Evolutionary conservation across 2,329 filamentous ascomycete genomes (phyloP).

Genomic region (Paecilomyces sp.): DNA sequence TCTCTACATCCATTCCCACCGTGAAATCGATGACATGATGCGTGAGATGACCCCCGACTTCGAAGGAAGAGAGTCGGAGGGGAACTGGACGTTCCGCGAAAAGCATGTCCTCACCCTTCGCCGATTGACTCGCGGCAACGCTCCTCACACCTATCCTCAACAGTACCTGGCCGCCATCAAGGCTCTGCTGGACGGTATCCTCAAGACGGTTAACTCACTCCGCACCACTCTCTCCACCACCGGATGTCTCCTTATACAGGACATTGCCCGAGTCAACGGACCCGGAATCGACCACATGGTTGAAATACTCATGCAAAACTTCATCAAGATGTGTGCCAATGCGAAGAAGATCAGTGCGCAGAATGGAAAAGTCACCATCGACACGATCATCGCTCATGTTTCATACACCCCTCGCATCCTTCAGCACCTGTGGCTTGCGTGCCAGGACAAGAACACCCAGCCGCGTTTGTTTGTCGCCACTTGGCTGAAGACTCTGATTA

Average conservation of each 20-base stretch:
- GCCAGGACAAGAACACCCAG: slow-evolving; percentile 89
- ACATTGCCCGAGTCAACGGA: slow-evolving; percentile 69
- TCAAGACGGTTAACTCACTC: slow-evolving; percentile 76
- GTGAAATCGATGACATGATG: slow-evolving; percentile 83
- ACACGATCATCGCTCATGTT: slow-evolving; percentile 69
- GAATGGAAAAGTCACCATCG: slow-evolving; percentile 73
- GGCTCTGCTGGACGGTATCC: slow-evolving; percentile 72
- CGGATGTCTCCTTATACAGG: slow-evolving; percentile 75
- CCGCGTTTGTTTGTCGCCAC: slow-evolving; percentile 69
- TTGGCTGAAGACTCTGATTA: slow-evolving; percentile 79
- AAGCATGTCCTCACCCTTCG: slow-evolving; percentile 71
- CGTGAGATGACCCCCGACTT: slow-evolving; percentile 74
- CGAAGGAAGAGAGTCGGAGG: slow-evolving; percentile 81
- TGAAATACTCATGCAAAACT: slow-evolving; percentile 78
- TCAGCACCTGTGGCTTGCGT: slow-evolving; percentile 76
- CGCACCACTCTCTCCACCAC: slow-evolving; percentile 86
- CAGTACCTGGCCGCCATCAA: slow-evolving; percentile 66
- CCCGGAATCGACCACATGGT: slow-evolving; percentile 79
- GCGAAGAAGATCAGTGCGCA: slow-evolving; percentile 92
- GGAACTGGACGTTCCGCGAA: slow-evolving; percentile 85
- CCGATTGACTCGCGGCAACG: slow-evolving; percentile 75
- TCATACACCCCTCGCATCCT: slow-evolving; percentile 75
- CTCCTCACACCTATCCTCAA: slow-evolving; percentile 65
- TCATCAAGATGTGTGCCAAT: slow-evolving; percentile 80
- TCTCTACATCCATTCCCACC: slow-evolving; percentile 71